Conservation (phyloP, 2,329 filamentous ascomycete genomes). For the Colletotrichum camelliae region DNA sequence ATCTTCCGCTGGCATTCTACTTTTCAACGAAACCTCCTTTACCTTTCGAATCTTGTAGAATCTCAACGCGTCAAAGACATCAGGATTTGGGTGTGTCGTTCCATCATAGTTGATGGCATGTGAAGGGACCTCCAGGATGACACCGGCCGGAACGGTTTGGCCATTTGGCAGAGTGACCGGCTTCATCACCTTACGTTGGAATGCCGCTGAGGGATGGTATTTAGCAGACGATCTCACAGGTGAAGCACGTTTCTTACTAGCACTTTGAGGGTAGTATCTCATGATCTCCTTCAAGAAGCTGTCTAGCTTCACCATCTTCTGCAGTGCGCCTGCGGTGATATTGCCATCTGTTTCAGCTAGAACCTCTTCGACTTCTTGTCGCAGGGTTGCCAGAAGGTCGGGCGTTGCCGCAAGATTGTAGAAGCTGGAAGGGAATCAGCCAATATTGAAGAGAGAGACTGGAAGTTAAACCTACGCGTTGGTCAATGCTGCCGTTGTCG, state of each 20-base stretch:
- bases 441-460: neutral
- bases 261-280: constrained; percentile 3
- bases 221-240: constrained; percentile 40
- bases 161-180: constrained; percentile 59
- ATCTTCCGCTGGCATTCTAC: neutral
- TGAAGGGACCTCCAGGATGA: constrained; percentile 44
- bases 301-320: constrained; percentile 43
- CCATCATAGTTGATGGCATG: constrained; percentile 32
- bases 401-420: constrained; percentile 57
- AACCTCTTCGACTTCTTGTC: constrained; percentile 53
- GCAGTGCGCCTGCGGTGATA: constrained; percentile 36
- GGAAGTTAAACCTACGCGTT: constrained; percentile 37
- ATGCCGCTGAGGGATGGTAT: constrained; percentile 38
- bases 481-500: constrained; percentile 49
- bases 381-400: constrained; percentile 53
- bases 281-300: constrained; percentile 41
- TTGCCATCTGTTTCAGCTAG: constrained; percentile 37
- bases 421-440: constrained; percentile 31
- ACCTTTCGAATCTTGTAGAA: neutral
- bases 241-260: neutral
- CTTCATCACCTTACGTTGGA: constrained; percentile 54
- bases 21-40: neutral
- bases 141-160: constrained; percentile 49
- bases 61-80: constrained; percentile 9
- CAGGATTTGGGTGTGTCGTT: neutral